These are phyloP conservation scores for Lecanicillium sp. DNA, from an alignment of 2,329 filamentous ascomycete genomes.

Conservation along the genomic window DNA sequence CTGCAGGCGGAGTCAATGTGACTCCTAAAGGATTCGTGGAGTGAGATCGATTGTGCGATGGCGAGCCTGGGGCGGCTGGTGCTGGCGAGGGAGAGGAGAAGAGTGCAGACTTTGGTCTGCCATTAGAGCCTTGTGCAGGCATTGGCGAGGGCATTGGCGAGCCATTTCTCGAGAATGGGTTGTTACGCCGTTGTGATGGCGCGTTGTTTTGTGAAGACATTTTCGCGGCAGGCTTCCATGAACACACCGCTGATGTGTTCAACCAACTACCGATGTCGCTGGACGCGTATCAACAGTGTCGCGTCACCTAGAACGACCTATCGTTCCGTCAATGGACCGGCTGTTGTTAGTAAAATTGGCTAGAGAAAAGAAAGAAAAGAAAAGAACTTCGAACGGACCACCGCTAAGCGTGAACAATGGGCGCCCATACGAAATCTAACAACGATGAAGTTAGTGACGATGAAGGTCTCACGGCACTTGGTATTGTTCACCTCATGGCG, in stretches of 20 bases:
- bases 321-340: not conserved
- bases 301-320: slow-evolving; percentile 3
- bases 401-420: slow-evolving; percentile 10
- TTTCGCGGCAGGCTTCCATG: slow-evolving; percentile 15
- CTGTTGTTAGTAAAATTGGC: slow-evolving; percentile 5
- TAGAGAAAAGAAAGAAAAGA: slow-evolving; percentile 14
- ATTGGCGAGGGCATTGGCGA: slow-evolving; percentile 63
- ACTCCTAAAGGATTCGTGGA: slow-evolving; percentile 51
- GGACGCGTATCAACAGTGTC: slow-evolving; percentile 17
- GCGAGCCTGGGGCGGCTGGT: slow-evolving; percentile 28
- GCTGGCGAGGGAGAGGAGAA: slow-evolving; percentile 53
- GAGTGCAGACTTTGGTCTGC: slow-evolving; percentile 68
- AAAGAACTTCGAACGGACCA: slow-evolving; percentile 12
- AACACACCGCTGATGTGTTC: slow-evolving; percentile 16
- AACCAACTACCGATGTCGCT: slow-evolving; percentile 9
- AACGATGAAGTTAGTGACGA: too few relatives aligned
- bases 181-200: slow-evolving; percentile 64
- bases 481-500: too few relatives aligned
- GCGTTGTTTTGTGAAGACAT: slow-evolving; percentile 29
- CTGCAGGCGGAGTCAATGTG: slow-evolving; percentile 28
- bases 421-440: too few relatives aligned
- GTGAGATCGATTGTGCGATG: slow-evolving; percentile 59
- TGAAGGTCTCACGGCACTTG: too few relatives aligned
- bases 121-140: slow-evolving; percentile 42
- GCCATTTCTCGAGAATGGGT: slow-evolving; percentile 66